phyloP scores from a whole-genome alignment of 2,329 filamentous ascomycete species.

The Clonostachys solani region DNA sequence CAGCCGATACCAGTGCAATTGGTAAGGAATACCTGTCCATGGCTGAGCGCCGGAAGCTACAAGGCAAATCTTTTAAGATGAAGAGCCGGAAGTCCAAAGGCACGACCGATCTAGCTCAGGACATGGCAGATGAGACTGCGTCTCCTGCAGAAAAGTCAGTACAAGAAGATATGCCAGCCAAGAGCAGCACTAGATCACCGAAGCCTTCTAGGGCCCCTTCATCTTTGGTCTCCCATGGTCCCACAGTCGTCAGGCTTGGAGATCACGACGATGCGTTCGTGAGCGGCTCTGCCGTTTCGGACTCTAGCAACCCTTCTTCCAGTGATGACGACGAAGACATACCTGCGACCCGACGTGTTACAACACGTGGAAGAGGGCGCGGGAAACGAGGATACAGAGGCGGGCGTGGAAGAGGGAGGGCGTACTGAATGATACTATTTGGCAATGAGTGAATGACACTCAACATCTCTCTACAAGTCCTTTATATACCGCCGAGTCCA shows the following conservation, averaged over 20 bases:
- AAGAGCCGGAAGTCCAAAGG: constrained; percentile 21
- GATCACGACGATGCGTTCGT: neutral
- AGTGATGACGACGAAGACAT: constrained; percentile 5
- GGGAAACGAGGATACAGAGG: constrained; percentile 5
- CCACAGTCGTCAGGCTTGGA: constrained; percentile 2
- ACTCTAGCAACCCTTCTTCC: neutral
- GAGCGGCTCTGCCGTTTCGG: neutral
- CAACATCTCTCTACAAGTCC: too few relatives aligned
- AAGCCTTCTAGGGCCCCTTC: neutral
- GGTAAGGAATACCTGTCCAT: constrained; percentile 42
- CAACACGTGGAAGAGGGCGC: constrained; percentile 5
- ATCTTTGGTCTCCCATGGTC: neutral
- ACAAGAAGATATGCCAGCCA: neutral
- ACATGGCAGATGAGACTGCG: neutral
- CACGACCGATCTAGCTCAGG: too few relatives aligned
- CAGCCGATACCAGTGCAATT: too few relatives aligned
- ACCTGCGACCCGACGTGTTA: neutral
- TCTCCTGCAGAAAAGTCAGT: neutral
- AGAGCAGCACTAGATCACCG: too few relatives aligned
- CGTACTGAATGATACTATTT: neutral
- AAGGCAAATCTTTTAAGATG: constrained; percentile 50
- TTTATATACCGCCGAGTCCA: too few relatives aligned
- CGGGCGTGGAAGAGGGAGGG: constrained; percentile 13
- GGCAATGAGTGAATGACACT: too few relatives aligned
- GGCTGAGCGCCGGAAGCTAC: constrained; percentile 51